Percentiles rank a stretch among this genome's conserved stretches.
phyloP scores from a whole-genome alignment of 2,329 filamentous ascomycete genomes.

The Curvularia sp. region DNA sequence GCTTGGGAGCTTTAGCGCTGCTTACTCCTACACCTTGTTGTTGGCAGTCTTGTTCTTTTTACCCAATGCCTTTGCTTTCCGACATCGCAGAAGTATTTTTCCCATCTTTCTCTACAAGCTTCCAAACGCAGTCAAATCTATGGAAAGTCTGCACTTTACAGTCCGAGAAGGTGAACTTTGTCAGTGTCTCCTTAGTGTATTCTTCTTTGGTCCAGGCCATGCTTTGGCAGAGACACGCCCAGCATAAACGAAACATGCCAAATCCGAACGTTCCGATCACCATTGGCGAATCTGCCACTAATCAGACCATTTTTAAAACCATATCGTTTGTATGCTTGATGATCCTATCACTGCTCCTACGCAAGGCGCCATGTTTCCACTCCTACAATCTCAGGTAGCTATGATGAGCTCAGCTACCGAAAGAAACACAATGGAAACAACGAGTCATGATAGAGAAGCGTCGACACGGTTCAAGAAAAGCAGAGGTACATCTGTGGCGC shows the following conservation, averaged over 20 bases:
- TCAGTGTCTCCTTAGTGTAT: slow-evolving; percentile 6
- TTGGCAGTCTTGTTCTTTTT: no score
- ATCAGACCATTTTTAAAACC: slow-evolving; percentile 6
- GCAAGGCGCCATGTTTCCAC: no score
- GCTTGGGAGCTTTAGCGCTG: no score
- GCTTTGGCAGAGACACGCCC: neutral
- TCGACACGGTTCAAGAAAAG: neutral
- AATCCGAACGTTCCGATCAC: slow-evolving; percentile 2
- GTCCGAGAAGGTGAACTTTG: neutral
- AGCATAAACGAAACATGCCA: neutral
- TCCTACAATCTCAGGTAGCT: no score
- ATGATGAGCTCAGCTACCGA: slow-evolving; percentile 7
- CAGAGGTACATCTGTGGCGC: no score
- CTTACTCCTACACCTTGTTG: no score
- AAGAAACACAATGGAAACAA: slow-evolving; percentile 10
- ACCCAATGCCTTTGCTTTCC: no score
- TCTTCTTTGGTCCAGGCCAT: neutral
- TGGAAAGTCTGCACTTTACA: neutral
- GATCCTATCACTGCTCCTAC: no score
- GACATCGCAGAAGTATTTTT: no score
- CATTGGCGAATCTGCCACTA: slow-evolving; percentile 1
- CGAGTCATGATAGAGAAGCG: neutral
- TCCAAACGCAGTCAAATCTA: no score
- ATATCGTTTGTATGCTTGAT: slow-evolving; percentile 10
- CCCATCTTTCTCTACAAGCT: no score